Evolutionary conservation across 495 filamentous ascomycete genomes (phyloP).

Genomic region (Talaromyces thailandensis): DNA sequence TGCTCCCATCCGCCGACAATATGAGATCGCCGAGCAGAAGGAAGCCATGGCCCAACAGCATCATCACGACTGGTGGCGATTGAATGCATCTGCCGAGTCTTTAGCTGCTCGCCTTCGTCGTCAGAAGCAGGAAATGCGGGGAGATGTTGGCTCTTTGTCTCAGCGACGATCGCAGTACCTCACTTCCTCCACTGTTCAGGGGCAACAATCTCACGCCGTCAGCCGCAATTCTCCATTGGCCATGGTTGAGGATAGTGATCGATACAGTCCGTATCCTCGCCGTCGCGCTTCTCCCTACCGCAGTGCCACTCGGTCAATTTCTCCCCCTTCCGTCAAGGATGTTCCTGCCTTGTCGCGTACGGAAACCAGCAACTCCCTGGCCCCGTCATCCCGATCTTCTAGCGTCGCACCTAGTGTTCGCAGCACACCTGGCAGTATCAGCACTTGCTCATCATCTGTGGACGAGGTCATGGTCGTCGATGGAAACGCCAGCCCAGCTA

Average conservation of each 20-base stretch:
- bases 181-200: slow-evolving; percentile 14
- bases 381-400: slow-evolving; percentile 39
- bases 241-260: slow-evolving; percentile 22
- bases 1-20: slow-evolving; percentile 59
- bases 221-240: slow-evolving; percentile 21
- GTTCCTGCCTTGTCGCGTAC: slow-evolving; percentile 38
- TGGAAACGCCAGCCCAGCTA: slow-evolving; percentile 21
- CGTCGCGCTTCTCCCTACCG: slow-evolving; percentile 29
- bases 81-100: slow-evolving; percentile 33
- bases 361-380: slow-evolving; percentile 33
- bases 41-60: slow-evolving; percentile 26
- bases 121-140: slow-evolving; percentile 28
- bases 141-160: slow-evolving; percentile 14
- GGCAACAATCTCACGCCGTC: slow-evolving; percentile 17
- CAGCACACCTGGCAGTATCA: slow-evolving; percentile 32
- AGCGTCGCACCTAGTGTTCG: slow-evolving; percentile 33
- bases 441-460: slow-evolving; percentile 29
- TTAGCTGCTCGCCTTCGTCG: slow-evolving; percentile 32
- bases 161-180: slow-evolving; percentile 11
- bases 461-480: slow-evolving; percentile 31
- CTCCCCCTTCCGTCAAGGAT: slow-evolving; percentile 40
- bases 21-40: slow-evolving; percentile 22
- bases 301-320: slow-evolving; percentile 31
- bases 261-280: slow-evolving; percentile 26
- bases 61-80: slow-evolving; percentile 35